These are phyloP conservation scores for Eucalyptus fibrosa DNA, from an alignment of 345 rosid genomes.

Conservation along the genomic window DNA sequence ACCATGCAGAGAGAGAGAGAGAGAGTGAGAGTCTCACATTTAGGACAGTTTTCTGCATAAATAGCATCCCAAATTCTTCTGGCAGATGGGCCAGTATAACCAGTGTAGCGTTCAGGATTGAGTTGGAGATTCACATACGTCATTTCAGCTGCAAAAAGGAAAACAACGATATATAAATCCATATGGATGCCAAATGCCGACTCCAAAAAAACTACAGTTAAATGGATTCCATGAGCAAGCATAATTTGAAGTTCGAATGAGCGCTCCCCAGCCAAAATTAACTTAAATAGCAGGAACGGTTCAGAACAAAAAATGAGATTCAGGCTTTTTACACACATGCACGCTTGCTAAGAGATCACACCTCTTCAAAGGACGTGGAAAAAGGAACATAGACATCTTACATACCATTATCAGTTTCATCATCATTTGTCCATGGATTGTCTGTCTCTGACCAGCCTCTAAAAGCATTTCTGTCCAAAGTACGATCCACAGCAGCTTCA, in stretches of 20 bases:
- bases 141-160: conserved; percentile 60
- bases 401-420: conserved; percentile 87
- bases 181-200: neutral
- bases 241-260: neutral
- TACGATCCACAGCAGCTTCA: conserved; percentile 80
- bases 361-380: neutral
- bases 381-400: neutral
- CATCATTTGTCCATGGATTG: conserved; percentile 95
- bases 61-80: conserved; percentile 97
- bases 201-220: neutral
- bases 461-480: conserved; percentile 61
- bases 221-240: neutral
- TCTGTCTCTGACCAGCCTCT: conserved; percentile 85
- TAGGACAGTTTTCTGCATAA: conserved; percentile 85
- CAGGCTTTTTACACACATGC: neutral
- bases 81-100: conserved; percentile 82
- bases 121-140: conserved; percentile 84
- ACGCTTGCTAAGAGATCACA: neutral
- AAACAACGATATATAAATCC: neutral
- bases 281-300: neutral
- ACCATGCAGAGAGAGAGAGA: neutral
- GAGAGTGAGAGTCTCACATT: conserved; percentile 30
- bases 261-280: neutral
- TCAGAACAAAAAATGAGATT: neutral
- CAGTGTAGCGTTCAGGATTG: conserved; percentile 91